Conservation (phyloP, 2,329 filamentous ascomycete species). For the Chaetomium strumarium region DNA sequence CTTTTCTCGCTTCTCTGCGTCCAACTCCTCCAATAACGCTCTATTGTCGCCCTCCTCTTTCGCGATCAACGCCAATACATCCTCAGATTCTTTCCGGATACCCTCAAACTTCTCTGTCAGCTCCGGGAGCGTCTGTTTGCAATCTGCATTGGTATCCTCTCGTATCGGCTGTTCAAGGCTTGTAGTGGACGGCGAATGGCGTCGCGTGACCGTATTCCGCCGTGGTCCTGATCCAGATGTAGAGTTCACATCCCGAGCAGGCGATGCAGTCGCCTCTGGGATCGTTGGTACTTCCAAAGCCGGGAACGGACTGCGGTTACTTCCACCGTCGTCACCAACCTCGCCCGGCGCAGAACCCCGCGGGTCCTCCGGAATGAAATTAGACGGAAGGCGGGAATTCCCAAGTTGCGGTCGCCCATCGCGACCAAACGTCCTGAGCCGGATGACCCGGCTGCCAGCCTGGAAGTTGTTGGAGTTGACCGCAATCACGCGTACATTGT, state of each 20-base stretch:
- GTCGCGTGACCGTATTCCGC: constrained; percentile 65
- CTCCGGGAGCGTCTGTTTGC: constrained; percentile 64
- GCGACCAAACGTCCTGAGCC: constrained; percentile 68
- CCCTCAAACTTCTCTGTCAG: constrained; percentile 76
- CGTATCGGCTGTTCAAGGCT: constrained; percentile 46
- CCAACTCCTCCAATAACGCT: constrained; percentile 59
- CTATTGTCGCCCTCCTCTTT: constrained; percentile 68
- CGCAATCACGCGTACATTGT: constrained; percentile 88
- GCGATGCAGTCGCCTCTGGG: constrained; percentile 53
- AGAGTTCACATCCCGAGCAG: constrained; percentile 59
- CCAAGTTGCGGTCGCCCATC: constrained; percentile 59
- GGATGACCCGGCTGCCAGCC: constrained; percentile 77
- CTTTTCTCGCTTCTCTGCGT: constrained; percentile 73
- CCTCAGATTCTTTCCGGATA: constrained; percentile 78
- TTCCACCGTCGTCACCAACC: constrained; percentile 44
- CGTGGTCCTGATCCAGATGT: constrained; percentile 36
- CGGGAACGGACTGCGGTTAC: constrained; percentile 45
- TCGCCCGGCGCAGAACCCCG: constrained; percentile 36
- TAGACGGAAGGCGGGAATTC: constrained; percentile 50
- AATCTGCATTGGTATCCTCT: constrained; percentile 44
- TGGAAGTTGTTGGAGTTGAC: constrained; percentile 91
- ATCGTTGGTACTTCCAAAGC: constrained; percentile 56
- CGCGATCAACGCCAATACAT: constrained; percentile 61
- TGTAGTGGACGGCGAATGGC: constrained; percentile 66
- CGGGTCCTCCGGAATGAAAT: constrained; percentile 49